phyloP scores from a whole-genome alignment of 2,329 filamentous ascomycete species.

The Apiospora marii region DNA sequence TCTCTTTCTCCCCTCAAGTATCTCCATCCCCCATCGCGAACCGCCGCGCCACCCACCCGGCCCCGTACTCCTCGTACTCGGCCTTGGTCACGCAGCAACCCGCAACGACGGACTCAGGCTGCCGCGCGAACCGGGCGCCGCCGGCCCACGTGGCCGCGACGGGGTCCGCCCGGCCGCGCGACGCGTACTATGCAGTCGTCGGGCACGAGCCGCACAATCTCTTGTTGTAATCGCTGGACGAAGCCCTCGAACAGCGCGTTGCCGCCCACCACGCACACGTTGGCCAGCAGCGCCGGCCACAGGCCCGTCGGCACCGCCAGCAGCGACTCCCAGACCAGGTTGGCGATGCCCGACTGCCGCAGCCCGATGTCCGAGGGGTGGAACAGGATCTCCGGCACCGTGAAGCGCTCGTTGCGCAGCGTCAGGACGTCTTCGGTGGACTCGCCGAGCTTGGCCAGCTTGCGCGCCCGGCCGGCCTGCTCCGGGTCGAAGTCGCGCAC shows the following conservation, averaged over 20 bases:
- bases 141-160: conserved; percentile 86
- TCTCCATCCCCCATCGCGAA: conserved; percentile 58
- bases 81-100: conserved; percentile 80
- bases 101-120: conserved; percentile 65
- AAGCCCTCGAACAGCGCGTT: conserved; percentile 84
- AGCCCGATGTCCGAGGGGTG: conserved; percentile 86
- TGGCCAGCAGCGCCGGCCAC: conserved; percentile 84
- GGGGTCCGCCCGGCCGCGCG: conserved; percentile 72
- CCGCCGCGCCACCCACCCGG: conserved; percentile 74
- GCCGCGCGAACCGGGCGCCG: conserved; percentile 77
- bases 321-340: conserved; percentile 83
- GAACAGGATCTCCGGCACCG: conserved; percentile 89
- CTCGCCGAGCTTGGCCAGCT: conserved; percentile 48
- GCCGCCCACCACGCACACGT: conserved; percentile 88
- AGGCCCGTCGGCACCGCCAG: conserved; percentile 79
- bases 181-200: conserved; percentile 82
- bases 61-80: conserved; percentile 90
- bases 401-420: conserved; percentile 90
- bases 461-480: conserved; percentile 60
- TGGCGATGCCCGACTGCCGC: conserved; percentile 81
- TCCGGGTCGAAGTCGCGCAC: conserved; percentile 80
- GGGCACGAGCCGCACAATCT: conserved; percentile 75
- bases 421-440: conserved; percentile 79
- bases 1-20: background rate
- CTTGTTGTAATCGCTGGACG: conserved; percentile 77